Percentiles rank a stretch among this genome's conserved stretches.
These are phyloP conservation scores for Arachnomyces sp. DNA, from an alignment of 2,329 filamentous ascomycete genomes.

Conservation along the genomic window DNA sequence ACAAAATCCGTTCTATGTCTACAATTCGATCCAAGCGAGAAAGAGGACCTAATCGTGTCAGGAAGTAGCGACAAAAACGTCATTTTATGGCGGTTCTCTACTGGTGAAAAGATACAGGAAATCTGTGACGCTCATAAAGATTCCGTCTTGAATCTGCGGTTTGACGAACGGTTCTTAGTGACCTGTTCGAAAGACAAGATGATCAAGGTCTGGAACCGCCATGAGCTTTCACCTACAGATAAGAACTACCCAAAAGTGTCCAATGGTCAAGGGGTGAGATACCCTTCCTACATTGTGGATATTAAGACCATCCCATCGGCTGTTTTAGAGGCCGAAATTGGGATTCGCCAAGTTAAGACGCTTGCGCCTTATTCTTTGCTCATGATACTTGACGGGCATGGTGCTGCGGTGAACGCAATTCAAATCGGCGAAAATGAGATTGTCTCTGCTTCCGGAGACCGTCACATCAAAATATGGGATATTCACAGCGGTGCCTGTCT, in stretches of 20 bases:
- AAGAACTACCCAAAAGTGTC: constrained; percentile 38
- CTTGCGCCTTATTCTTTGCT: constrained; percentile 66
- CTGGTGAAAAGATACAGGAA: constrained; percentile 70
- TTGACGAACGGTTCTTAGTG: constrained; percentile 82
- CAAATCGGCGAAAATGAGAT: constrained; percentile 80
- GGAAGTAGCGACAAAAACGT: constrained; percentile 88
- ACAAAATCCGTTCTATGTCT: constrained; percentile 82
- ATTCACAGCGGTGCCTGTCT: constrained; percentile 69
- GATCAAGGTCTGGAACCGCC: constrained; percentile 92
- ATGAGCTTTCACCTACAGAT: constrained; percentile 46
- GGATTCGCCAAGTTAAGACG: constrained; percentile 31
- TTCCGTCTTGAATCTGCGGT: constrained; percentile 87
- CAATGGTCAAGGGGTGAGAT: constrained; percentile 35
- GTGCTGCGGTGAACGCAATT: constrained; percentile 90
- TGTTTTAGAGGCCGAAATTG: constrained; percentile 34
- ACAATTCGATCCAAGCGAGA: constrained; percentile 82
- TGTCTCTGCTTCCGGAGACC: constrained; percentile 89
- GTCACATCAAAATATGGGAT: constrained; percentile 91
- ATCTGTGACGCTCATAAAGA: constrained; percentile 73
- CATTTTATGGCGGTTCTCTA: constrained; percentile 89
- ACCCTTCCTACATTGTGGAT: constrained; percentile 49
- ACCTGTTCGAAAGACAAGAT: constrained; percentile 97
- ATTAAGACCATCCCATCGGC: constrained; percentile 35
- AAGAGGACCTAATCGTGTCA: constrained; percentile 88
- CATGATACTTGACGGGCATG: constrained; percentile 71